Evolutionary conservation across 1,284 basidiomycete species (phyloP).

Genomic region (Ceratobasidium sp.): DNA sequence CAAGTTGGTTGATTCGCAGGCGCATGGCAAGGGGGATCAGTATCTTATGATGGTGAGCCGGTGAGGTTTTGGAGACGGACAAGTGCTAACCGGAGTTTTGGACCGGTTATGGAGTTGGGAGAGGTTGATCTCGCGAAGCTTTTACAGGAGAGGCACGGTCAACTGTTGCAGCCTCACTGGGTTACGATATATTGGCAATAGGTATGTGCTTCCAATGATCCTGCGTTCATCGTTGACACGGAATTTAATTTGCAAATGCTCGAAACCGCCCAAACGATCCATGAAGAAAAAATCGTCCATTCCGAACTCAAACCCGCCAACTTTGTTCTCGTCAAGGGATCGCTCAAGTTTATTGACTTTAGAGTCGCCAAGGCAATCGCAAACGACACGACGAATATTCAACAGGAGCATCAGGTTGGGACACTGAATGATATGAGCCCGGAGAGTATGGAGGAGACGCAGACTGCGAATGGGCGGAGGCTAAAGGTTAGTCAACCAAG

Average conservation of each 20-base stretch:
- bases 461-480: conserved; percentile 54
- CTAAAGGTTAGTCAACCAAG: conserved; percentile 55
- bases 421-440: conserved; percentile 25
- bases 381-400: conserved; percentile 97
- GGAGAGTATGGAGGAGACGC: conserved; percentile 45
- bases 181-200: conserved; percentile 96
- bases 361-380: conserved; percentile 97
- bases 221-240: background rate
- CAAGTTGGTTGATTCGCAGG: conserved; percentile 80
- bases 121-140: conserved; percentile 89
- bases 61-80: background rate
- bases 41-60: conserved; percentile 72
- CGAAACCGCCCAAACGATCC: conserved; percentile 94
- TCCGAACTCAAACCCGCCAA: conserved; percentile 97
- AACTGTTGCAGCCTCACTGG: conserved; percentile 90
- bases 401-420: conserved; percentile 88
- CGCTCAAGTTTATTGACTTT: conserved; percentile 95
- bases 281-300: conserved; percentile 96
- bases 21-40: conserved; percentile 71
- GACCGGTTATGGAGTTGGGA: conserved; percentile 88
- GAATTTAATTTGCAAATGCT: conserved; percentile 76
- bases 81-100: conserved; percentile 36
- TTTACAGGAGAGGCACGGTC: conserved; percentile 83
- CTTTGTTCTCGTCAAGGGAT: conserved; percentile 93
- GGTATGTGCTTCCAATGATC: conserved; percentile 62